A percentile compares a stretch with the other conserved stretches of the same genome.
These are phyloP conservation scores for Sporothrix sp. DNA, from an alignment of 2,329 filamentous ascomycete species.

Conservation along the genomic window DNA sequence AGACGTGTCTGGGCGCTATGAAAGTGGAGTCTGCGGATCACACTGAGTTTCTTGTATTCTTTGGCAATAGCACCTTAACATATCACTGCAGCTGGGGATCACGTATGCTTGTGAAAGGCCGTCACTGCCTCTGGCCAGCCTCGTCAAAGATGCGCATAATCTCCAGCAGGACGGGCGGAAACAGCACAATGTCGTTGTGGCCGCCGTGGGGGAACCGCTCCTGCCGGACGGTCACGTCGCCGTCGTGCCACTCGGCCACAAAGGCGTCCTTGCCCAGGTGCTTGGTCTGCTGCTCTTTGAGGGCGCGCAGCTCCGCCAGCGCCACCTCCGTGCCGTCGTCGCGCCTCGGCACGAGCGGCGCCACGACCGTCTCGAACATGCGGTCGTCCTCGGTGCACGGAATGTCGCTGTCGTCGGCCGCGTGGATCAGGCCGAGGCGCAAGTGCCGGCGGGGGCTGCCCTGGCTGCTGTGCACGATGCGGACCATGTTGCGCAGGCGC, in stretches of 20 bases:
- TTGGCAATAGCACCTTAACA: too few relatives aligned
- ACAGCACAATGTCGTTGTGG: slow-evolving; percentile 61
- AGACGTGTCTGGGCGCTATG: too few relatives aligned
- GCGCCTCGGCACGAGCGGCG: slow-evolving; percentile 18
- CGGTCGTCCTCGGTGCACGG: slow-evolving; percentile 59
- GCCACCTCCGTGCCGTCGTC: slow-evolving; percentile 28
- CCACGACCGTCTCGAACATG: slow-evolving; percentile 51
- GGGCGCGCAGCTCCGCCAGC: slow-evolving; percentile 23
- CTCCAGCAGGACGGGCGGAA: slow-evolving; percentile 52
- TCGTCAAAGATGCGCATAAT: slow-evolving; percentile 54
- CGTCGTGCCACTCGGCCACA: slow-evolving; percentile 36
- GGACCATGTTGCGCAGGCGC: slow-evolving; percentile 51
- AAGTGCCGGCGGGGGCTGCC: slow-evolving; percentile 28
- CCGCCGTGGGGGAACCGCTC: slow-evolving; percentile 47
- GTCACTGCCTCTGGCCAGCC: neutral
- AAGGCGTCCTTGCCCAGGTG: slow-evolving; percentile 38
- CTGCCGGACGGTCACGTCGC: slow-evolving; percentile 41
- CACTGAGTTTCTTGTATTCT: too few relatives aligned
- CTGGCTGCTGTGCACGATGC: slow-evolving; percentile 30
- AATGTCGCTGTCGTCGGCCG: slow-evolving; percentile 73
- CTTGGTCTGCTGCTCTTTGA: slow-evolving; percentile 37
- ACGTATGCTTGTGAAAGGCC: too few relatives aligned
- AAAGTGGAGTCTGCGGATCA: too few relatives aligned
- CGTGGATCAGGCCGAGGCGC: slow-evolving; percentile 66
- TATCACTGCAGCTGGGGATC: too few relatives aligned